These are phyloP conservation scores for Rosa lucieae DNA, from an alignment of 306 rosid genomes.

Conservation along the genomic window DNA sequence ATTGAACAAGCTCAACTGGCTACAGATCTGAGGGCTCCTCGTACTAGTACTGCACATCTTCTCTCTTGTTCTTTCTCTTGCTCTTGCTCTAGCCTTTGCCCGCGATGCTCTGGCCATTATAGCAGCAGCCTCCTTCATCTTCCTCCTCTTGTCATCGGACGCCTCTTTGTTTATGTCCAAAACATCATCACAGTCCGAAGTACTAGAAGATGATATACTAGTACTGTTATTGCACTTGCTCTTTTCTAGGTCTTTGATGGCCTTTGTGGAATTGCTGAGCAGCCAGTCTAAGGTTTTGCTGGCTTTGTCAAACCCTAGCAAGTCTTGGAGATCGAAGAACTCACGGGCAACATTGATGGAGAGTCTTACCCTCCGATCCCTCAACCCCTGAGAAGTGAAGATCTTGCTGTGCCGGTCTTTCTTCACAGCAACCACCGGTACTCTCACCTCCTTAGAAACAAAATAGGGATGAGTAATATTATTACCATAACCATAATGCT, in stretches of 20 bases:
- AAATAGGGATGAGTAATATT: constrained; percentile 25
- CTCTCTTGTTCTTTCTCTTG: constrained; percentile 61
- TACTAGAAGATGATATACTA: constrained; percentile 24
- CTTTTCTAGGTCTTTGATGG: constrained; percentile 51
- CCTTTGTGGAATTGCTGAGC: constrained; percentile 64
- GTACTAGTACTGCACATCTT: constrained; percentile 31
- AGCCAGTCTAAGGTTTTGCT: constrained; percentile 96
- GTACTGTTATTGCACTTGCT: constrained; percentile 28
- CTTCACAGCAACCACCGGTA: constrained; percentile 25
- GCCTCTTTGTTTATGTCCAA: constrained; percentile 25
- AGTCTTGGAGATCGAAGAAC: constrained; percentile 97
- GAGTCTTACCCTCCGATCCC: constrained; percentile 85
- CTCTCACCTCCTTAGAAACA: constrained; percentile 30
- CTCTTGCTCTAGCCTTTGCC: constrained; percentile 64
- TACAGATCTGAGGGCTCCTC: constrained; percentile 31
- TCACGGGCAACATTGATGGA: constrained; percentile 79
- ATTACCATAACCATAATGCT: neutral
- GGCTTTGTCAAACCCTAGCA: constrained; percentile 94
- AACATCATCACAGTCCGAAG: constrained; percentile 41
- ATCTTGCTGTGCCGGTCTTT: constrained; percentile 95
- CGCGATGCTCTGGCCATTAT: constrained; percentile 53
- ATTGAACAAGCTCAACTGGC: constrained; percentile 35
- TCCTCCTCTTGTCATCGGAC: constrained; percentile 30
- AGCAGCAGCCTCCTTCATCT: constrained; percentile 28
- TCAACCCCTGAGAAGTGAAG: constrained; percentile 83